Base-by-base conservation (phyloP, 305 asterid species). In the Striga hermonthica region DNA sequence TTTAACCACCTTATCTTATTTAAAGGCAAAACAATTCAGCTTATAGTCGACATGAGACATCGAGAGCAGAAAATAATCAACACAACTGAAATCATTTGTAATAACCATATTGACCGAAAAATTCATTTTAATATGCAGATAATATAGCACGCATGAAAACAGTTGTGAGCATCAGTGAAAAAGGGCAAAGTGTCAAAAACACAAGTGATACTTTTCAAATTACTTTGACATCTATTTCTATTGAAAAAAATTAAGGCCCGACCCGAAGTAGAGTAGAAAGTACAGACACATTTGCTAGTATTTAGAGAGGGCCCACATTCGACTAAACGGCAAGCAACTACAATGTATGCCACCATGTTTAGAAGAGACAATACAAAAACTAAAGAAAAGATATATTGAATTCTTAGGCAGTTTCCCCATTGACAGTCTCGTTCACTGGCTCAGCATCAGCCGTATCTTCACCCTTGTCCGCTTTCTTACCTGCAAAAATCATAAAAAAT, bases 381-480 rank as follows among this genome's bases (percentile, higher is more conserved):
- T n/a, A 48, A 38, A 71, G 50, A 9, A 9, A 56, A 6, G 57
- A 22, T 37, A 5, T 16, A 22, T 55, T 68, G 76, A 78, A 64
- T 67, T 68, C 76, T 75, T 76, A 62, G 7, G 81, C 11, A 39
- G 76, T 38, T 22, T 22, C 31, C 31, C 31, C 31, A 22, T 22
- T 22, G 8, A 75, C 49, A 12, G 14, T 7, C 54, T 52, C 36
- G 6, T 12, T 13, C 37, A 68, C 78, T 4, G 83, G 76, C 75
- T 77, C 89, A 40, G 80, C 80, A 52, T 77, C 82, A 5, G 60
- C 69, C 0, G 75, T n/a, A 9, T 72, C 83, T 56, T 82, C 88
- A 7, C 77, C 65, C 65, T 79, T 83, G 64, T 83, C 87, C 55
- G 77, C 84, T 75, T 84, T 87, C 87, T 84, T 87, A 22, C 77